phyloP scores from a whole-genome alignment of 305 asterid genomes.

The Nicotiana rustica region DNA sequence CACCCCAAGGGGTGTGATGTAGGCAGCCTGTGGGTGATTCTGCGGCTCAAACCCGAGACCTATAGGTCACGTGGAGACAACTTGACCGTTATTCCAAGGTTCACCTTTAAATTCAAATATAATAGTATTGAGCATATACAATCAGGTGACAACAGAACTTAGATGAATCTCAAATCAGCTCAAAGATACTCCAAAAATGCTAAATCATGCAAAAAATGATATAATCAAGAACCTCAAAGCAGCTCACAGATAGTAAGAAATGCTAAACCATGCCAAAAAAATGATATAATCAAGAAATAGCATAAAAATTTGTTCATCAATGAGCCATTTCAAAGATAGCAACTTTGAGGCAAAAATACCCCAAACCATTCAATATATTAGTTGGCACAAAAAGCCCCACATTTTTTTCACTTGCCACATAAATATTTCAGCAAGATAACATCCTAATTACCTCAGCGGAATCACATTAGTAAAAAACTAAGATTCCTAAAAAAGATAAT shows the following conservation, averaged over 20 bases:
- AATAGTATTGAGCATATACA: too few relatives aligned
- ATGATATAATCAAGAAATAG: constrained; percentile 3
- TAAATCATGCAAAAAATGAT: too few relatives aligned
- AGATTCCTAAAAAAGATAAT: background rate
- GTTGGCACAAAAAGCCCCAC: constrained; percentile 23
- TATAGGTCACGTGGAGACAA: too few relatives aligned
- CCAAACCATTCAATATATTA: constrained; percentile 16
- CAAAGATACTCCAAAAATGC: background rate
- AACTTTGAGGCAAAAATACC: constrained; percentile 5
- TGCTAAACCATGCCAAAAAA: background rate
- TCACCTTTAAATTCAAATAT: too few relatives aligned
- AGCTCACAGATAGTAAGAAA: background rate
- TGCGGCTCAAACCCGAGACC: too few relatives aligned
- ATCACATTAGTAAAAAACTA: background rate
- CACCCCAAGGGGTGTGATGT: too few relatives aligned
- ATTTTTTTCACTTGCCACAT: constrained; percentile 14
- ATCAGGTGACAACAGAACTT: background rate
- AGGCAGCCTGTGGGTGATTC: too few relatives aligned
- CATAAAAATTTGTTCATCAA: background rate
- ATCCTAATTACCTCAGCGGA: constrained; percentile 9
- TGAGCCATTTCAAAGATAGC: background rate
- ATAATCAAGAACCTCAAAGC: background rate
- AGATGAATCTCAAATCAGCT: background rate
- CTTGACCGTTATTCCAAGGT: too few relatives aligned
- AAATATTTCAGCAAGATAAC: constrained; percentile 48